Evolutionary conservation across 2,329 filamentous ascomycete species (phyloP).

Genomic region (Colletotrichum limetticola): DNA sequence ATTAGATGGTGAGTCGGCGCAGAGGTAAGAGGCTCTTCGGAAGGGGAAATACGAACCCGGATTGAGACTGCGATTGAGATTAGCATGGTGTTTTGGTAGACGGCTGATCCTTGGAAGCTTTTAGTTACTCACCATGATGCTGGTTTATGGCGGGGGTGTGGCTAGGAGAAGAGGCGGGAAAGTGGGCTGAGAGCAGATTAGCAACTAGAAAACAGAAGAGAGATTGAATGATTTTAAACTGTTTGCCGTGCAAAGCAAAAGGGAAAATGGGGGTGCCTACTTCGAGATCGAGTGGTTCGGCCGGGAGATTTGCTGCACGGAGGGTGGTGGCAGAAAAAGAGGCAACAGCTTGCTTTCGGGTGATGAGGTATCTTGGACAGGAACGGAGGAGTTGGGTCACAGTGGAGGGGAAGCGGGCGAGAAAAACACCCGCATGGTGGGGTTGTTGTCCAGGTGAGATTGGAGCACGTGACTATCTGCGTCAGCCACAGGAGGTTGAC

Average conservation of each 20-base stretch:
- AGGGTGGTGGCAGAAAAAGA: constrained; percentile 32
- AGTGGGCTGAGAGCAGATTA: constrained; percentile 37
- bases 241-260: background rate
- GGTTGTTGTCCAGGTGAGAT: constrained; percentile 38
- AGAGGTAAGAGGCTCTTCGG: constrained; percentile 7
- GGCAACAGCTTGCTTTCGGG: constrained; percentile 36
- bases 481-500: constrained; percentile 35
- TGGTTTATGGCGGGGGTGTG: constrained; percentile 40
- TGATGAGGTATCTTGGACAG: constrained; percentile 36
- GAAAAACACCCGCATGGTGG: constrained; percentile 39
- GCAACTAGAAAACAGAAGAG: constrained; percentile 3
- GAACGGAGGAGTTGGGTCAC: constrained; percentile 35
- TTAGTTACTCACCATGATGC: constrained; percentile 53
- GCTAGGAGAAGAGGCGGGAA: constrained; percentile 35
- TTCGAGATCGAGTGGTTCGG: constrained; percentile 21
- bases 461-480: constrained; percentile 35
- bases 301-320: constrained; percentile 25
- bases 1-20: constrained; percentile 22
- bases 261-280: constrained; percentile 21
- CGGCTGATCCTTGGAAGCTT: constrained; percentile 32
- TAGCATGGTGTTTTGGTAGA: constrained; percentile 21
- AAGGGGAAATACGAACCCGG: constrained; percentile 65
- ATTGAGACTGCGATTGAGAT: constrained; percentile 66
- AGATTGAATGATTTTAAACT: constrained; percentile 15
- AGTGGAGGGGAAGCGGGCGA: constrained; percentile 36